Base-by-base conservation (phyloP, 176 grass and related monocot species). In the Avena insularis region DNA sequence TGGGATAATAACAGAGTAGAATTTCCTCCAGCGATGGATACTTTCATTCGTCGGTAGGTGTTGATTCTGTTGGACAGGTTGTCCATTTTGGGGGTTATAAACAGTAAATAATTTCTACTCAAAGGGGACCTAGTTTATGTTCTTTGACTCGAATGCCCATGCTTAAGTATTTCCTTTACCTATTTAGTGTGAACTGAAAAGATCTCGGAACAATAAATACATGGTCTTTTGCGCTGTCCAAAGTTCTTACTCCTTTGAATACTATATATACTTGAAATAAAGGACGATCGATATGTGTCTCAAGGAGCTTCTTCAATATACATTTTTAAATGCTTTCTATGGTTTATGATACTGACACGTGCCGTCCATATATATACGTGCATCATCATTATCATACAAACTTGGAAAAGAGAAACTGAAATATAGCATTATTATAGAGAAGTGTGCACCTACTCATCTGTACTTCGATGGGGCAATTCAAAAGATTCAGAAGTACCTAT, bases 331-430 rank as follows among this genome's bases (percentile, higher is more conserved):
- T 80, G 75, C 16, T 27, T 53, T 62, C 9, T 17, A 11, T 79
- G 25, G 31, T n/a, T 0, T 53, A 80, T 89, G 31, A 64, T 10
- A 43, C 47, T 84, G 65, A 29, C 12, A 17, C 75, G 65, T 66
- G 31, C 12, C 33, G 33, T 23, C 29, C 35, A 13, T 55, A 54
- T 62, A 84, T 73, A 14, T 84, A 75, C 23, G 14, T 19, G 31
- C 49, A 65, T 74, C 48, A 80, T 17, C 31, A 58, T 84, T 84
- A 20, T 82, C 38, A n/a, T 79, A 62, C 25, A 54, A 89, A 46
- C n/a, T 79, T 35, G 29, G 29, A 40, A 40, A 12, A 68, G n/a
- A 25, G 21, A 47, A 49, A 85, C 8, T 48, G 2, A 54, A 57
- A 13, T 58, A 27, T 61, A 20, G n/a, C 38, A 60, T 38, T 46